Evolutionary conservation across 805 yeast species (phyloP).

Genomic region (Nakazawaea peltata): DNA sequence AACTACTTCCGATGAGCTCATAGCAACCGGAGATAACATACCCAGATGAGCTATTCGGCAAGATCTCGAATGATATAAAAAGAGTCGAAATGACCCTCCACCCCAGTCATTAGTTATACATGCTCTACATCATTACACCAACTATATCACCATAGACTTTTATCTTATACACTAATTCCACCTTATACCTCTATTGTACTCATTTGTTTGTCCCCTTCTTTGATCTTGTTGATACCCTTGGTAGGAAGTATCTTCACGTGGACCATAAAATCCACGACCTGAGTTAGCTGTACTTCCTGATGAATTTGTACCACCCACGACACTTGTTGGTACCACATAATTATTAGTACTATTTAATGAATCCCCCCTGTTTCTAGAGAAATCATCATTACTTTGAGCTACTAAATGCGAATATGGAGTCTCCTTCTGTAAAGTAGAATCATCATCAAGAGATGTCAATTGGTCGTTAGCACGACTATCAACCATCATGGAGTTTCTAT

Average conservation of each 20-base stretch:
- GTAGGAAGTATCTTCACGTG: slow-evolving; percentile 4
- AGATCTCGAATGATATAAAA: too few relatives aligned
- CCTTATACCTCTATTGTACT: slow-evolving; percentile 9
- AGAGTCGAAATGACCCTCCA: too few relatives aligned
- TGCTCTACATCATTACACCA: too few relatives aligned
- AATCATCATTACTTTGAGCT: neutral
- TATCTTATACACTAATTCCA: slow-evolving; percentile 6
- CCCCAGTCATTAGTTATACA: too few relatives aligned
- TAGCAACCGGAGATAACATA: too few relatives aligned
- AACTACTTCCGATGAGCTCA: too few relatives aligned
- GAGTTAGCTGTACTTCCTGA: too few relatives aligned
- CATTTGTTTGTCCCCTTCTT: slow-evolving; percentile 10
- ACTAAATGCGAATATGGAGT: slow-evolving; percentile 19
- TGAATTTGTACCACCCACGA: too few relatives aligned
- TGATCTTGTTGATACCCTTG: slow-evolving; percentile 6
- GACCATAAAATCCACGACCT: slow-evolving; percentile 9
- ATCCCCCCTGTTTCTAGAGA: slow-evolving; percentile 15
- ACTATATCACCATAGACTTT: too few relatives aligned
- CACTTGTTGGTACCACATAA: slow-evolving; percentile 17
- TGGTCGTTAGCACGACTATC: slow-evolving; percentile 21
- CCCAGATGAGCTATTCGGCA: too few relatives aligned
- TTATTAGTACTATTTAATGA: slow-evolving; percentile 12
- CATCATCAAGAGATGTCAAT: slow-evolving; percentile 23
- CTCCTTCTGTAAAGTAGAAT: slow-evolving; percentile 16
- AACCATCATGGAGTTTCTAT: slow-evolving; percentile 26